Base-by-base conservation (phyloP, 2,329 filamentous ascomycete species). In the Claviceps sp. region DNA sequence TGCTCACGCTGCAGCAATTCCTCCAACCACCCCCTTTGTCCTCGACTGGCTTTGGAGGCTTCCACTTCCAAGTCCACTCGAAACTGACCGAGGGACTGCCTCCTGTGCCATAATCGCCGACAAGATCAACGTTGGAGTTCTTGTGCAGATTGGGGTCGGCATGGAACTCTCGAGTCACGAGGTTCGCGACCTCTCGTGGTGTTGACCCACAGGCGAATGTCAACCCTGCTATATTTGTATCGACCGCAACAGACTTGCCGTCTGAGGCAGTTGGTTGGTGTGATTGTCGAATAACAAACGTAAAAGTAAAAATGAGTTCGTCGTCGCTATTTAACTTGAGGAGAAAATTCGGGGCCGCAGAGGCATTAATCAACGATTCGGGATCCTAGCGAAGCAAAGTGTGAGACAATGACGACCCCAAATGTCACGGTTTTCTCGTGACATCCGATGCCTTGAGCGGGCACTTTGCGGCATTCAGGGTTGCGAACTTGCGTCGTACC, bases 21-120 rank as follows among this genome's bases (percentile, higher is more conserved):
- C 88, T 86, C 91, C 93, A 98, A 45, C 93, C 93, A 52, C 89
- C 88, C 34, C 86, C 87, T 61, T 80, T 81, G 64, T 96, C 90
- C 63, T 96, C 90, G 16, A 72, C 70, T 14, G 72, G 62, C 73
- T 88, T 95, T 39, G 93, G 93, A 8, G 93, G 88, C 64, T 86
- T 88, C 89, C 91, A 98, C 73, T 85, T 93, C 93, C 93, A 98
- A 7, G 85, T 83, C 89, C 91, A 98, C 57, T 91, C 85, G 64
- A 96, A 96, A 37, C 88, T 83, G 34, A 95, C 84, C 1, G 88
- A 91, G 6, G 85, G 74, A 61, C 75, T 87, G n/a, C 91, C 90
- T 36, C 78, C 82, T 0, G 93, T 98, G 2, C 80, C 78, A 64
- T 86, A 96, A 65, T 95, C 89, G 3, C 93, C 93, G n/a, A 98